Evolutionary conservation across 2,329 filamentous ascomycete genomes (phyloP), one percentile per base, ranked within the genome.

Genomic region (Stromatinia cepivora): DNA sequence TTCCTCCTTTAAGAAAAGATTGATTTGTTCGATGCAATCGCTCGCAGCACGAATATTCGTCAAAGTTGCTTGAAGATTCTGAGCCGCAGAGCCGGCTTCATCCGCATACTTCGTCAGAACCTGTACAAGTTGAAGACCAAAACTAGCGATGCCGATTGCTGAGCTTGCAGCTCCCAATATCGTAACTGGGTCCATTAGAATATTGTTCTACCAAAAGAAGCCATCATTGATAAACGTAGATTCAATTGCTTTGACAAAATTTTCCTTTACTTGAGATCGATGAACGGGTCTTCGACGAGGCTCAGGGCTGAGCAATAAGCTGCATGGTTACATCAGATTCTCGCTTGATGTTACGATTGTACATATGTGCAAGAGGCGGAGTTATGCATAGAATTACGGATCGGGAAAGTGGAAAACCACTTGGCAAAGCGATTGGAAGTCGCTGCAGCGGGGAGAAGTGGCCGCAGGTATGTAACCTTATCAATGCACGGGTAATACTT

Each of bases 161-260:
- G 67, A 69, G 20, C 67, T 57, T n/a, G 67, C 67, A 34, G 58
- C 52, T 5, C 67, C 67, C 22, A 69, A 11, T 22, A 68, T 68
- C 9, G 31, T 68, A 4, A 68, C 17, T 10, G 57, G 57, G 13
- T 68, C 66, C 57, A 68, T 68, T 4, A 61, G 20, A 11, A 4
- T 20, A 28, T 59, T 15, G 10, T 42, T 42, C 20, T 59, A 42
- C 10, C 36, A 8, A 42, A 28, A 17, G 20, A 10, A 28, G 7
- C 39, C 10, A 48, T 46, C 39, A 15, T 31, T 3, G 11, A 61
- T 3, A 5, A 28, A 10, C 20, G 20, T 17, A 7, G 2, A 61
- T 20, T 34, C 9, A 11, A 31, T 31, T 28, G 7, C 25, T 22
- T 4, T 10, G 10, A 25, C 15, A n/a, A 7, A 31, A 28, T 42